Evolutionary conservation across 495 filamentous ascomycete species (phyloP).

Genomic region (Sordaria brevicollis): DNA sequence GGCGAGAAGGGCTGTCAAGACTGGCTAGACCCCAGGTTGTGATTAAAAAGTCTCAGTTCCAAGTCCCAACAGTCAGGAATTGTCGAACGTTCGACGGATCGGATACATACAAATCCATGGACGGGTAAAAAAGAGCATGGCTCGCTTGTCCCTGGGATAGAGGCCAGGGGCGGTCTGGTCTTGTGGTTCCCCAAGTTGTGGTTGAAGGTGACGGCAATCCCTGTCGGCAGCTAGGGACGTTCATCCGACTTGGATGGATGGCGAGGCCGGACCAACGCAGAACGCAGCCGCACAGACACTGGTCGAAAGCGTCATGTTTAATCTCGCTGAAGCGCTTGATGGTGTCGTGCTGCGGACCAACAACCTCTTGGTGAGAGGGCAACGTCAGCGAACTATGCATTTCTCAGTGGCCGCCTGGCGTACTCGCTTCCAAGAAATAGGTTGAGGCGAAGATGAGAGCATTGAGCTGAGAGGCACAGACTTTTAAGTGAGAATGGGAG

Average conservation of each 20-base stretch:
- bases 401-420: not conserved
- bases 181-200: not conserved
- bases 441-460: not conserved
- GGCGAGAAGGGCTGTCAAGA: not conserved
- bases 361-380: not conserved
- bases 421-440: not conserved
- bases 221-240: not conserved
- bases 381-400: not conserved
- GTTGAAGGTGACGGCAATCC: not conserved
- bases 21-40: not conserved
- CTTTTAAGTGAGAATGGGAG: not conserved
- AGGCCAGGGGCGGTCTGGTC: not conserved
- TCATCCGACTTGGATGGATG: not conserved
- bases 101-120: not conserved
- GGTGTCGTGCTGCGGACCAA: not conserved
- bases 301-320: not conserved
- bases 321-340: not conserved
- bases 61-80: not conserved
- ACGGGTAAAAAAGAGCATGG: not conserved
- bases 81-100: not conserved
- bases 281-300: not conserved
- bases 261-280: not conserved
- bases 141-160: not conserved
- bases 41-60: not conserved
- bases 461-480: not conserved